phyloP scores from a whole-genome alignment of 257 asterid species.

The Verbena officinalis region DNA sequence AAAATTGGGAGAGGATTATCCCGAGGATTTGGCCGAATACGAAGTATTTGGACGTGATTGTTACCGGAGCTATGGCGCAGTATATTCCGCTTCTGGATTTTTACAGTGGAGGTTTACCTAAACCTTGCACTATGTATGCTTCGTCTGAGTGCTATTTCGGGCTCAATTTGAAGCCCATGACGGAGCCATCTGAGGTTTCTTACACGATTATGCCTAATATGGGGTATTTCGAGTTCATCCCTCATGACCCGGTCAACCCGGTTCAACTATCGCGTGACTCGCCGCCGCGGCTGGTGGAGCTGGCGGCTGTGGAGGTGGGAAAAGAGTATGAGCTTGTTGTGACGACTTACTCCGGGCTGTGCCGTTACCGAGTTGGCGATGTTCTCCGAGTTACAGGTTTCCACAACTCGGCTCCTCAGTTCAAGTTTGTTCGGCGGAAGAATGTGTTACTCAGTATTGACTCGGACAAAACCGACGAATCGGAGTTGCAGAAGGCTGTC shows the following conservation, averaged over 20 bases:
- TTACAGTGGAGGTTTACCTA: conserved; percentile 45
- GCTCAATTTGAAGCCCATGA: conserved; percentile 42
- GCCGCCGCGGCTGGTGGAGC: conserved; percentile 32
- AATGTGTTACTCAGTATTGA: conserved; percentile 49
- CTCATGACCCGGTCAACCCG: conserved; percentile 29
- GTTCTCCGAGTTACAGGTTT: conserved; percentile 44
- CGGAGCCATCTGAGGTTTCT: conserved; percentile 22
- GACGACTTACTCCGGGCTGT: conserved; percentile 38
- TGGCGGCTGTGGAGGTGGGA: conserved; percentile 34
- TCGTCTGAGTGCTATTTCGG: conserved; percentile 54
- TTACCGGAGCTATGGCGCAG: conserved; percentile 43
- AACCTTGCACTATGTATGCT: conserved; percentile 48
- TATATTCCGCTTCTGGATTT: conserved; percentile 44
- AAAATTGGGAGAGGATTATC: conserved; percentile 34
- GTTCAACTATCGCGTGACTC: conserved; percentile 13
- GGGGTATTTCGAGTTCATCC: conserved; percentile 47
- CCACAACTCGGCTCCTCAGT: conserved; percentile 46
- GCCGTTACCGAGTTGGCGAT: conserved; percentile 51
- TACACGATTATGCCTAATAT: conserved; percentile 45
- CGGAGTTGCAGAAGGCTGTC: conserved; percentile 43
- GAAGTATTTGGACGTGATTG: conserved; percentile 37
- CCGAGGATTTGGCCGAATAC: conserved; percentile 41
- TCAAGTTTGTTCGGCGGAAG: conserved; percentile 43
- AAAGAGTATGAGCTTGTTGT: conserved; percentile 40
- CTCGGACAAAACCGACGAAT: conserved; percentile 46